Evolutionary conservation across 2,329 filamentous ascomycete genomes (phyloP), one percentile per base, ranked within the genome.

Genomic region (Calonectria leucothoes): DNA sequence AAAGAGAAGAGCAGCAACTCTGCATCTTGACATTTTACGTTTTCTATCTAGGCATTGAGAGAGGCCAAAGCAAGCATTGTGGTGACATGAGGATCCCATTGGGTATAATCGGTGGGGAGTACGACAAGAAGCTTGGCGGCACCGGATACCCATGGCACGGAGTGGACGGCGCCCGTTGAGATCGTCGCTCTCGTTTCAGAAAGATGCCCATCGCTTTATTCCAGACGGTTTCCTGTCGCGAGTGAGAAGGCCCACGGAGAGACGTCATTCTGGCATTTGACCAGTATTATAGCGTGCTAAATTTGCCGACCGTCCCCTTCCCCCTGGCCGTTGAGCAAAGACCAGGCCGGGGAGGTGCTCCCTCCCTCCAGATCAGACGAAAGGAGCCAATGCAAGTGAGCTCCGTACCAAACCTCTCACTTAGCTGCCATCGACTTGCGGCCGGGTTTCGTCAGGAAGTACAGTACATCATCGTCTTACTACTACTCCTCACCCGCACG

Each of bases 171-270:
- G 59, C 66, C 59, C 49, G 66, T 72, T 55, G 14, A 39, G 29
- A 61, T 61, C 33, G 45, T 45, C 42, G 23, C 25, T 72, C 37
- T 65, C 31, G 70, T 72, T 72, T 72, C 70, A 72, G 70, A 69
- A 68, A 33, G 39, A 69, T 51, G 48, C 37, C 55, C 49, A 48
- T 51, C 66, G 29, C 67, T 72, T 48, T 64, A 68, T 72, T 49
- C 65, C 63, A 68, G 65, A 72, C 65, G 57, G 61, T 25, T 64
- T 48, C 14, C n/a, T 64, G 39, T 64, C 59, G 39, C 39, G 59
- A 64, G 59, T 27, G 59, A 64, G 59, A 15, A 64, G 59, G 27
- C 20, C 59, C 27, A 23, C 29, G 39, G 29, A 33, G 59, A 17
- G 27, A 64, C 39, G 59, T 64, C 59, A 64, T 64, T 64, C 39